A percentile compares a stretch with the other conserved stretches of the same genome.
phyloP scores from a whole-genome alignment of 352 stramenopile species.

The Globisporangium polare region DNA sequence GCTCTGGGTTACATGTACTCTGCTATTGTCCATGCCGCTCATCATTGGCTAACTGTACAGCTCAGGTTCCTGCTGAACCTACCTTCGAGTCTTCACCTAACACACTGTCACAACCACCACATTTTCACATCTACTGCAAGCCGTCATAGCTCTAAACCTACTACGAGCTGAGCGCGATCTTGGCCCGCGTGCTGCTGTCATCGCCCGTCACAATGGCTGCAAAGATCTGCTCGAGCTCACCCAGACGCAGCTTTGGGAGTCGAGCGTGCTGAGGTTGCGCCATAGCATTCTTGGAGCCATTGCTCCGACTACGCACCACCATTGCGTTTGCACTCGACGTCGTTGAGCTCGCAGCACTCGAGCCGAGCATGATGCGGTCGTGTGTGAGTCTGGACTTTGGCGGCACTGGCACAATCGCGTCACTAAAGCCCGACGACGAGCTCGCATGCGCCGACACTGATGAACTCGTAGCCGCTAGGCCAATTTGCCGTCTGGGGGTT shows the following conservation, averaged over 20 bases:
- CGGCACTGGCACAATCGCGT: not conserved
- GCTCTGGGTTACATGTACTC: too few species aligned
- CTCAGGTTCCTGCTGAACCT: not conserved
- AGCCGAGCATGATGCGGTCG: not conserved
- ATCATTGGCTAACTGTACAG: too few species aligned
- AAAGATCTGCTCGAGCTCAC: conserved; percentile 17
- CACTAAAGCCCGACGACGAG: not conserved
- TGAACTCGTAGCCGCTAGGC: not conserved
- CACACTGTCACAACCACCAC: not conserved
- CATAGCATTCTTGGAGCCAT: not conserved
- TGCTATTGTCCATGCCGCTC: too few species aligned
- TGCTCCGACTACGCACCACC: not conserved
- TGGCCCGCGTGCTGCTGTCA: not conserved
- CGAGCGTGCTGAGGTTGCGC: not conserved
- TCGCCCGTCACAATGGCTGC: conserved; percentile 12
- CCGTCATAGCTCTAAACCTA: not conserved
- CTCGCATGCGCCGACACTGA: not conserved
- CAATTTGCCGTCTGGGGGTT: not conserved
- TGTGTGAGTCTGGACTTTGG: not conserved
- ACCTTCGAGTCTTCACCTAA: not conserved
- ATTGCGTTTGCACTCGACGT: not conserved
- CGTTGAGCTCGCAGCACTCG: not conserved
- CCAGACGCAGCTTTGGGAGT: conserved; percentile 3
- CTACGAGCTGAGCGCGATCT: conserved; percentile 6
- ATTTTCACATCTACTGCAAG: not conserved